Percentiles rank a stretch among this genome's conserved stretches.
Conservation (phyloP, 2,329 filamentous ascomycete genomes). For the Paracoccidioides brasiliensis region DNA sequence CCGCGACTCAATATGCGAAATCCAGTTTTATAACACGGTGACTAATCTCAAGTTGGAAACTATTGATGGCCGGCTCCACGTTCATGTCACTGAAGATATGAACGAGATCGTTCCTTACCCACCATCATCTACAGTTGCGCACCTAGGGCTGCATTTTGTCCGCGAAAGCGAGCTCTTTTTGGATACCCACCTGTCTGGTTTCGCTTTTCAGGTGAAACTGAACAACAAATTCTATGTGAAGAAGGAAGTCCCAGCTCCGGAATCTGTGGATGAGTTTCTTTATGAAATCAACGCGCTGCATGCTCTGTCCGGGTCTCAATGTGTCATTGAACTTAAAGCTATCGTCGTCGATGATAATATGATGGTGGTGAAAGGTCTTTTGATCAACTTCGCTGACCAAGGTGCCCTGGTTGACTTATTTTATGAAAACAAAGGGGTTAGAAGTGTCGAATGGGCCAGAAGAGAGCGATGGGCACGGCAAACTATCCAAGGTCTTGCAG, state of each 20-base stretch:
- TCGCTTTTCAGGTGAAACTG: constrained; percentile 84
- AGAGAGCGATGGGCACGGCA: constrained; percentile 82
- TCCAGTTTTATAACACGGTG: constrained; percentile 90
- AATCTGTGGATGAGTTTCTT: constrained; percentile 89
- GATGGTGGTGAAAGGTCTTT: constrained; percentile 66
- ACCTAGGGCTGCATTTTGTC: constrained; percentile 47
- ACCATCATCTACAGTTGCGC: constrained; percentile 55
- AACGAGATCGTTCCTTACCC: constrained; percentile 92
- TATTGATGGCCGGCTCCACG: constrained; percentile 71
- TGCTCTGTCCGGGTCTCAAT: constrained; percentile 55
- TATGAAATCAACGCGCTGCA: constrained; percentile 96
- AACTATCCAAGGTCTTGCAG: constrained; percentile 75
- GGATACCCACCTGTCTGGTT: constrained; percentile 87
- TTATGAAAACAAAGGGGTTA: constrained; percentile 54
- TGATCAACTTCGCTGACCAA: constrained; percentile 76
- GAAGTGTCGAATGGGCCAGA: constrained; percentile 50
- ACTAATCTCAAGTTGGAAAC: constrained; percentile 93
- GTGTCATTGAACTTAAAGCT: constrained; percentile 76
- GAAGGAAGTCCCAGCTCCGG: constrained; percentile 93
- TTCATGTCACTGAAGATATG: constrained; percentile 94
- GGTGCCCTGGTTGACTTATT: constrained; percentile 84
- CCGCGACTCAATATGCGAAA: constrained; percentile 78
- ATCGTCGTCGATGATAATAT: constrained; percentile 70
- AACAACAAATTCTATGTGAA: constrained; percentile 66
- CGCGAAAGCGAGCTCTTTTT: constrained; percentile 66